Evolutionary conservation across 805 yeast species (phyloP).

Genomic region (Teunomyces panamensis): DNA sequence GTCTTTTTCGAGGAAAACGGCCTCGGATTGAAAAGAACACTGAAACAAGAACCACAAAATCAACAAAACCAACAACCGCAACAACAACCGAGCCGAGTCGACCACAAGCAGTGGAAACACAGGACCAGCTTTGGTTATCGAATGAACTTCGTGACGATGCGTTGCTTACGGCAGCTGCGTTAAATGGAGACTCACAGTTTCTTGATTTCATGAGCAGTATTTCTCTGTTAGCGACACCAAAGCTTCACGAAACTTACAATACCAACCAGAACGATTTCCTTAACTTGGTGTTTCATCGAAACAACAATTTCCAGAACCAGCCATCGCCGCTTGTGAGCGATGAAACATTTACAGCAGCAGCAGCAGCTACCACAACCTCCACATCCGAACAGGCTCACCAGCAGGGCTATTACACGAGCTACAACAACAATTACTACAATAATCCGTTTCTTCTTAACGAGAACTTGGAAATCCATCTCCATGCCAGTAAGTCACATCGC

Average conservation of each 20-base stretch:
- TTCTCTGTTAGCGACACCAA: constrained; percentile 6
- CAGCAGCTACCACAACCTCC: background rate
- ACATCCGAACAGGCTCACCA: constrained; percentile 26
- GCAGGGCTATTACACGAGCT: constrained; percentile 36
- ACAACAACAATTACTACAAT: constrained; percentile 36
- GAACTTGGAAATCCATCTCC: constrained; percentile 40
- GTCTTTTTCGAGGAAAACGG: constrained; percentile 54
- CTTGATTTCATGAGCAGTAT: constrained; percentile 46
- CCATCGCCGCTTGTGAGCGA: background rate
- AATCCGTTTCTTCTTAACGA: constrained; percentile 39
- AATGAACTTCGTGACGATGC: constrained; percentile 72
- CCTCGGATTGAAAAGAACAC: background rate
- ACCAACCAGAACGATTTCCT: constrained; percentile 46
- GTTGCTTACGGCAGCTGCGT: constrained; percentile 69
- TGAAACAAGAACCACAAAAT: background rate
- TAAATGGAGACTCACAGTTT: constrained; percentile 55
- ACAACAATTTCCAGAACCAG: constrained; percentile 18
- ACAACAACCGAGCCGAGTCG: background rate
- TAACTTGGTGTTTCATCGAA: constrained; percentile 51
- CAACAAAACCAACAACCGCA: no score
- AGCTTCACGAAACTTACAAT: constrained; percentile 7
- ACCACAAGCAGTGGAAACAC: constrained; percentile 13
- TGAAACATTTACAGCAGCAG: constrained; percentile 12
- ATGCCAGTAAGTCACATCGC: constrained; percentile 32
- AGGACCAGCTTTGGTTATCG: constrained; percentile 66